Conservation (phyloP, 352 stramenopile species). For the Globisporangium orthogonon region DNA sequence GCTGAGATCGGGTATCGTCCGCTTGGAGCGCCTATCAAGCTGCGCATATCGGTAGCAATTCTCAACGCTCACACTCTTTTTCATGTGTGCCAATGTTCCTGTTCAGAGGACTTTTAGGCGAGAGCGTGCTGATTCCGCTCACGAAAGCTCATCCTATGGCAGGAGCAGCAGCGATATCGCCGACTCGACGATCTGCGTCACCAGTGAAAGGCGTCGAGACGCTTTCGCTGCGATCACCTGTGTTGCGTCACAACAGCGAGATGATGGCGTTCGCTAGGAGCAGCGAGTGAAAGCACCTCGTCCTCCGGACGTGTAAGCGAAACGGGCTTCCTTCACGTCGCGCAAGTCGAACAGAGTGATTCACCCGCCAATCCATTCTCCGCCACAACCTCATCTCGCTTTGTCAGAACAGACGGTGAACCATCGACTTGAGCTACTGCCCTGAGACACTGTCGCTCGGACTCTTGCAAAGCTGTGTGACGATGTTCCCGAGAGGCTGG, state of each 20-base stretch:
- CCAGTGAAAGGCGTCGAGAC: background rate
- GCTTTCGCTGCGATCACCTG: background rate
- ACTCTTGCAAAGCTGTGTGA: conserved; percentile 12
- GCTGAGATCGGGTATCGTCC: conserved; percentile 5
- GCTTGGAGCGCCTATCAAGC: background rate
- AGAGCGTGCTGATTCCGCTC: conserved; percentile 44
- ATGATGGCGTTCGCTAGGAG: conserved; percentile 24
- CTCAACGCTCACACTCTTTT: too few relatives aligned
- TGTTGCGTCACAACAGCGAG: conserved; percentile 26
- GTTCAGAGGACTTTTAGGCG: conserved; percentile 12
- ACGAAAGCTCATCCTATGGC: conserved; percentile 1
- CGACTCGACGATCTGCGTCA: background rate
- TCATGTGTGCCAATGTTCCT: background rate
- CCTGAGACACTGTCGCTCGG: conserved; percentile 1
- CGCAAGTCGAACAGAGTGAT: background rate
- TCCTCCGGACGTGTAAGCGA: background rate
- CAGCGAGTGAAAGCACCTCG: background rate
- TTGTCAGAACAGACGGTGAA: background rate
- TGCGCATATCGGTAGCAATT: background rate
- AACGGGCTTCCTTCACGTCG: background rate
- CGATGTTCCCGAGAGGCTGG: conserved; percentile 42
- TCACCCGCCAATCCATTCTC: conserved; percentile 5
- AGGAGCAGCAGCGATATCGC: conserved; percentile 3
- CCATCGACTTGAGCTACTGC: conserved; percentile 1
- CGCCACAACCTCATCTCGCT: background rate